Percentiles rank a stretch among this genome's conserved stretches.
Evolutionary conservation across 225 moss, liverwort and hornwort genomes (phyloP).

Genomic region (Sphagnum tenellum): DNA sequence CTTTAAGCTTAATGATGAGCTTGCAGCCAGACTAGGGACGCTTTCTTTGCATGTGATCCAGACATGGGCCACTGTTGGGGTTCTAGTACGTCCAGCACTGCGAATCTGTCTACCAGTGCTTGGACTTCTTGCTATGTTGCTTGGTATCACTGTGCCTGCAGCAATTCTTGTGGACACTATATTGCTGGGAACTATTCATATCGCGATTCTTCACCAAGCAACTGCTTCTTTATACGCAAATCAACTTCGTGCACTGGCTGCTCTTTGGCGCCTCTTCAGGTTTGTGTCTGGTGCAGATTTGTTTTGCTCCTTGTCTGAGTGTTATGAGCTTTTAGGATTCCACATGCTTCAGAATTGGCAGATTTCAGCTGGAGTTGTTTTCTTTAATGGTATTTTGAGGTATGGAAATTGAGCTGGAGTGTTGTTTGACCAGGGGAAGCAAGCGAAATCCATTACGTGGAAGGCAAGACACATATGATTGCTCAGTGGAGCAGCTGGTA

Average conservation of each 20-base stretch:
- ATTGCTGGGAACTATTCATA: slow-evolving; percentile 64
- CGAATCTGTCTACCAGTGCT: slow-evolving; percentile 39
- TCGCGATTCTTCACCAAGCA: slow-evolving; percentile 75
- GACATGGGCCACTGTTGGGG: slow-evolving; percentile 90
- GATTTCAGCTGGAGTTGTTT: too few relatives aligned
- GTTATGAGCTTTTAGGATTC: too few relatives aligned
- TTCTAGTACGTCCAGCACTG: slow-evolving; percentile 51
- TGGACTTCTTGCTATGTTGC: slow-evolving; percentile 49
- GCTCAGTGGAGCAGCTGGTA: slow-evolving; percentile 89
- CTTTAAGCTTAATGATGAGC: slow-evolving; percentile 93
- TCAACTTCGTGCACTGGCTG: slow-evolving; percentile 88
- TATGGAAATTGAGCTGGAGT: too few relatives aligned
- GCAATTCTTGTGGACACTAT: slow-evolving; percentile 80
- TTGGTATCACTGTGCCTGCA: slow-evolving; percentile 74
- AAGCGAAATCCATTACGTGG: slow-evolving; percentile 83
- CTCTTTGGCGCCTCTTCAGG: slow-evolving; percentile 96
- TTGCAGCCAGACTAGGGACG: slow-evolving; percentile 77
- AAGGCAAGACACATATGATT: slow-evolving; percentile 90
- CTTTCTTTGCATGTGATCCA: slow-evolving; percentile 87
- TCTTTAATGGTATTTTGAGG: too few relatives aligned
- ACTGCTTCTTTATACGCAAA: slow-evolving; percentile 77
- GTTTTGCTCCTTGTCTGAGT: too few relatives aligned
- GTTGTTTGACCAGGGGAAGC: slow-evolving; percentile 52
- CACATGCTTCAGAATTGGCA: too few relatives aligned
- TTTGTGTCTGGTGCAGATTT: slow-evolving; percentile 6